phyloP scores from a whole-genome alignment of 306 rosid genomes.

The Fragaria ananassa region DNA sequence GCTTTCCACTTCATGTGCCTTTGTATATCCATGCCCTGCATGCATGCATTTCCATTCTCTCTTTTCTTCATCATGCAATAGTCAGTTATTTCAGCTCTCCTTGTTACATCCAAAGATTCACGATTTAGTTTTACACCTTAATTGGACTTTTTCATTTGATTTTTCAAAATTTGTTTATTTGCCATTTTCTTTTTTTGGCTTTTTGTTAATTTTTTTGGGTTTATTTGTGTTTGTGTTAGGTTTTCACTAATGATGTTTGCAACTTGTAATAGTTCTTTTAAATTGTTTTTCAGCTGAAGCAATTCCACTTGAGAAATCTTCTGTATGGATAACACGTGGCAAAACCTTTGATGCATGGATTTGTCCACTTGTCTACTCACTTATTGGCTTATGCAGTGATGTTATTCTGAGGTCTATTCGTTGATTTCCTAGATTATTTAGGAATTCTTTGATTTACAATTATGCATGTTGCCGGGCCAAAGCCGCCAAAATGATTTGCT shows the following conservation, averaged over 20 bases:
- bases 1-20: background rate
- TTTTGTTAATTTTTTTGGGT: background rate
- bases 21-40: background rate
- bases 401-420: slow-evolving; percentile 64
- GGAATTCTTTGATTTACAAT: slow-evolving; percentile 2
- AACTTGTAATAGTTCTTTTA: slow-evolving; percentile 16
- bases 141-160: background rate
- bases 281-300: slow-evolving; percentile 56
- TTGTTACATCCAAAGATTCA: background rate
- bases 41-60: background rate
- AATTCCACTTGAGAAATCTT: slow-evolving; percentile 54
- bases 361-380: slow-evolving; percentile 71
- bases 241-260: slow-evolving; percentile 4
- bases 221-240: background rate
- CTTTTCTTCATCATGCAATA: no score
- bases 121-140: background rate
- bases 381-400: slow-evolving; percentile 66
- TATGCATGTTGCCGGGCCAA: background rate
- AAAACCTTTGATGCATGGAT: slow-evolving; percentile 84
- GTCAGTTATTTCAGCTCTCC: no score
- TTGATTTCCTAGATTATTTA: slow-evolving; percentile 1
- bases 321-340: slow-evolving; percentile 62
- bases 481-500: background rate
- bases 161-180: background rate
- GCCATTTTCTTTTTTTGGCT: background rate